Evolutionary conservation across 345 rosid genomes (phyloP).

Genomic region (Brassica rapa): DNA sequence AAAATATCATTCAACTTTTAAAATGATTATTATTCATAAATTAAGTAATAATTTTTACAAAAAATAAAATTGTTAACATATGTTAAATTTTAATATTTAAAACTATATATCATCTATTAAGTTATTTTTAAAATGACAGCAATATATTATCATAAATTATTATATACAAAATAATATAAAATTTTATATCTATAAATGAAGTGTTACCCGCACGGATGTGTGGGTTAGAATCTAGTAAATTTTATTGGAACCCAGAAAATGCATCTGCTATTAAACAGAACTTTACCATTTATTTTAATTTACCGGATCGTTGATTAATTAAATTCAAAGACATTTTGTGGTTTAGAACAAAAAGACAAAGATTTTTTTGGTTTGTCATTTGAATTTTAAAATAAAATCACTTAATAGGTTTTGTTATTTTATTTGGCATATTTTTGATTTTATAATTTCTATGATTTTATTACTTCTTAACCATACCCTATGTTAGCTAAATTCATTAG

Average conservation of each 20-base stretch:
- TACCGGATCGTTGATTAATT: background rate
- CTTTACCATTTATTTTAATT: background rate
- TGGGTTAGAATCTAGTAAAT: background rate
- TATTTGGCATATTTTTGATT: background rate
- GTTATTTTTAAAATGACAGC: too few relatives aligned
- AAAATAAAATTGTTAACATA: too few relatives aligned
- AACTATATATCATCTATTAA: too few relatives aligned
- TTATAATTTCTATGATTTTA: background rate
- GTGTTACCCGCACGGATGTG: too few relatives aligned
- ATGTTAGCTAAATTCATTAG: slow-evolving; percentile 3
- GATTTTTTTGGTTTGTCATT: background rate
- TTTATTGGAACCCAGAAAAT: background rate
- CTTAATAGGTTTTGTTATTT: background rate
- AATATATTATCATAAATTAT: too few relatives aligned
- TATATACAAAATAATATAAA: too few relatives aligned
- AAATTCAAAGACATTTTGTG: background rate
- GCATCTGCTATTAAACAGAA: background rate
- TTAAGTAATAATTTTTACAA: too few relatives aligned
- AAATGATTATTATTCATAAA: too few relatives aligned
- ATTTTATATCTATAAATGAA: too few relatives aligned
- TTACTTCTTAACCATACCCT: background rate
- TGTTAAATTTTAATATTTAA: too few relatives aligned
- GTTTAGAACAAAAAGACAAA: background rate
- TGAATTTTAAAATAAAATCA: background rate
- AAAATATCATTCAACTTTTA: too few relatives aligned